These are phyloP conservation scores for Vishniacozyma victoriae DNA, from an alignment of 768 basidiomycete genomes.

Conservation along the genomic window DNA sequence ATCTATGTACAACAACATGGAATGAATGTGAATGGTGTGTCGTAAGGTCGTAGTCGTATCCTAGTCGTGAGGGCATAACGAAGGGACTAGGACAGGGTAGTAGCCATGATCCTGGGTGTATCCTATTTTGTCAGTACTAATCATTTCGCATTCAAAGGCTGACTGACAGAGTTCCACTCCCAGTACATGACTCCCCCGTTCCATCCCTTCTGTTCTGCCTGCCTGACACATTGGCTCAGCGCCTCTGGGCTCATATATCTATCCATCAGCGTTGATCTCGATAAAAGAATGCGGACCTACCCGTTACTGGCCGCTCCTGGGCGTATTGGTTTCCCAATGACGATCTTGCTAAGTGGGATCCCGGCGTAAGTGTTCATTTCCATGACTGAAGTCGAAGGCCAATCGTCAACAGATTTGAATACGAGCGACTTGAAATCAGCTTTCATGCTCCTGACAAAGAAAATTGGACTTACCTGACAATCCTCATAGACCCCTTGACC, in stretches of 20 bases:
- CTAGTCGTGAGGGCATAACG: too few relatives aligned
- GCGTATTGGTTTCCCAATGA: conserved; percentile 67
- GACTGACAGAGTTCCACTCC: conserved; percentile 39
- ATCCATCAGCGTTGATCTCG: not conserved
- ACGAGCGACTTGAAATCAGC: conserved; percentile 50
- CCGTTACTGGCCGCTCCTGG: conserved; percentile 54
- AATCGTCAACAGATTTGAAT: conserved; percentile 56
- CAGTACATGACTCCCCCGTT: conserved; percentile 48
- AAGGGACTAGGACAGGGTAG: too few relatives aligned
- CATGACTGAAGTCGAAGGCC: conserved; percentile 61
- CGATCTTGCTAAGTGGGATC: conserved; percentile 59
- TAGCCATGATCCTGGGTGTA: conserved; percentile 30
- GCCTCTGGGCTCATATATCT: conserved; percentile 57
- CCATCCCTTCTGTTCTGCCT: conserved; percentile 64
- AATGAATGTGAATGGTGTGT: too few relatives aligned
- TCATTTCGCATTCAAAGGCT: not conserved
- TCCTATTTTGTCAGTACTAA: conserved; percentile 2
- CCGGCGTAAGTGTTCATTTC: conserved; percentile 57
- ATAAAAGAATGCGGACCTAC: conserved; percentile 6
- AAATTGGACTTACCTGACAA: conserved; percentile 24
- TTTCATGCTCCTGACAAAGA: not conserved
- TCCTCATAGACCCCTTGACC: conserved; percentile 32
- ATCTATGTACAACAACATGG: too few relatives aligned
- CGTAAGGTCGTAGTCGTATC: too few relatives aligned
- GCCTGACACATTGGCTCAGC: conserved; percentile 57